Conservation (phyloP, 495 filamentous ascomycete genomes). For the Stereocaulon alpinum region DNA sequence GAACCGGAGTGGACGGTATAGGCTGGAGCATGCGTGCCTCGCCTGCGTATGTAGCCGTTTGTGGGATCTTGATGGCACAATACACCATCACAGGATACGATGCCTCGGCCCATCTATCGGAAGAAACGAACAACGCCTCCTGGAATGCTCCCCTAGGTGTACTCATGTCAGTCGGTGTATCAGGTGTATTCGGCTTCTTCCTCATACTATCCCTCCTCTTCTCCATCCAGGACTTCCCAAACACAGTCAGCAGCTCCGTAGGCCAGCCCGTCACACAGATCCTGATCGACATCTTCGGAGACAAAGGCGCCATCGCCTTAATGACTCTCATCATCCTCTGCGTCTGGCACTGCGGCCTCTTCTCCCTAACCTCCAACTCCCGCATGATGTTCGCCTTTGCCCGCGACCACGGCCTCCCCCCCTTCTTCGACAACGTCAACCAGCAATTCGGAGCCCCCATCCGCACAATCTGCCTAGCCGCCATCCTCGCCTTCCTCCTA, state of each 20-base stretch:
- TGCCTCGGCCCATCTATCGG: slow-evolving; percentile 47
- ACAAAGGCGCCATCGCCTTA: slow-evolving; percentile 43
- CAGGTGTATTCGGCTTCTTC: slow-evolving; percentile 53
- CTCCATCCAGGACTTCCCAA: slow-evolving; percentile 47
- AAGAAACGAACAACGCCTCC: slow-evolving; percentile 49
- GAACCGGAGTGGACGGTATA: slow-evolving; percentile 32
- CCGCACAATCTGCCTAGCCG: slow-evolving; percentile 46
- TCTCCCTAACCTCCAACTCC: slow-evolving; percentile 48
- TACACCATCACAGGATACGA: slow-evolving; percentile 41
- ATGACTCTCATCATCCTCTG: slow-evolving; percentile 51
- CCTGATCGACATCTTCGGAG: slow-evolving; percentile 45
- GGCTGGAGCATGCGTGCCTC: slow-evolving; percentile 43
- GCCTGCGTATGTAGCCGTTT: slow-evolving; percentile 45
- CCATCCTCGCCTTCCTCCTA: slow-evolving; percentile 46
- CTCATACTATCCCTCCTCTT: slow-evolving; percentile 48
- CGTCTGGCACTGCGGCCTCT: slow-evolving; percentile 51
- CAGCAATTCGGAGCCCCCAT: slow-evolving; percentile 40
- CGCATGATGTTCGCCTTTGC: slow-evolving; percentile 58
- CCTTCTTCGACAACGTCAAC: slow-evolving; percentile 37
- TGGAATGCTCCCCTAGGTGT: slow-evolving; percentile 54
- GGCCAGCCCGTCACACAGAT: slow-evolving; percentile 50
- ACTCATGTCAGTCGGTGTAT: slow-evolving; percentile 46
- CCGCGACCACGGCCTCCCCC: slow-evolving; percentile 38
- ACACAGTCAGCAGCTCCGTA: slow-evolving; percentile 31
- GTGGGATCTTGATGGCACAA: slow-evolving; percentile 45